A percentile compares a stretch with the other conserved stretches of the same genome.
phyloP scores from a whole-genome alignment of 768 basidiomycete species.

The Suillus variegatus region DNA sequence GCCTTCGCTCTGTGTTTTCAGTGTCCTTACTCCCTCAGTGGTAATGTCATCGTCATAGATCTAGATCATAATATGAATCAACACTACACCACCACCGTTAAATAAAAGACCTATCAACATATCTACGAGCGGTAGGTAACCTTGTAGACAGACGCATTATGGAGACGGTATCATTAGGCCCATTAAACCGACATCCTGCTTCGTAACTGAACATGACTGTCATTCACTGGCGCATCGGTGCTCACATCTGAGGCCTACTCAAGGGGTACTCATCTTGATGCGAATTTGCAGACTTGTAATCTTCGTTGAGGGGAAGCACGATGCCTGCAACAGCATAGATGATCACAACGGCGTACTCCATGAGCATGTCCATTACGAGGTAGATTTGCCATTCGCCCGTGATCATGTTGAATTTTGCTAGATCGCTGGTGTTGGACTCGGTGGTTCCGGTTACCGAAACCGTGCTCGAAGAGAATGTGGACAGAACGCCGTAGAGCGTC shows the following conservation, averaged over 20 bases:
- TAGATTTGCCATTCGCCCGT: slow-evolving; percentile 55
- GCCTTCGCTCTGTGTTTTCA: background rate
- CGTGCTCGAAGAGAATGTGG: slow-evolving; percentile 48
- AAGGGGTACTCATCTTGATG: slow-evolving; percentile 4
- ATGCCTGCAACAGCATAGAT: slow-evolving; percentile 37
- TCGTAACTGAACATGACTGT: background rate
- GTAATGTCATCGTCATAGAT: background rate
- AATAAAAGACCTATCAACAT: background rate
- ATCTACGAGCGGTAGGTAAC: background rate
- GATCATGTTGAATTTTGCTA: slow-evolving; percentile 53
- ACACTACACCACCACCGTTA: no score
- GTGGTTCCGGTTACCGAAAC: slow-evolving; percentile 35
- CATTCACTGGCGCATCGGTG: background rate
- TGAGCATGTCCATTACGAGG: slow-evolving; percentile 53
- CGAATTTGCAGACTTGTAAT: slow-evolving; percentile 18
- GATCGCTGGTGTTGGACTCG: slow-evolving; percentile 18
- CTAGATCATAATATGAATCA: background rate
- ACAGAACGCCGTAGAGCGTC: slow-evolving; percentile 46
- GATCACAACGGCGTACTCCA: slow-evolving; percentile 51
- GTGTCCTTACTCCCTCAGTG: background rate
- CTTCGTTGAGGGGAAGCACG: slow-evolving; percentile 20
- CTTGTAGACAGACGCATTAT: background rate
- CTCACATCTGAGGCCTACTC: slow-evolving; percentile 35
- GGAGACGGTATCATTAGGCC: background rate
- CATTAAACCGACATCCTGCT: background rate